phyloP scores from a whole-genome alignment of 768 basidiomycete species.

The Pleurotus eryngii region DNA sequence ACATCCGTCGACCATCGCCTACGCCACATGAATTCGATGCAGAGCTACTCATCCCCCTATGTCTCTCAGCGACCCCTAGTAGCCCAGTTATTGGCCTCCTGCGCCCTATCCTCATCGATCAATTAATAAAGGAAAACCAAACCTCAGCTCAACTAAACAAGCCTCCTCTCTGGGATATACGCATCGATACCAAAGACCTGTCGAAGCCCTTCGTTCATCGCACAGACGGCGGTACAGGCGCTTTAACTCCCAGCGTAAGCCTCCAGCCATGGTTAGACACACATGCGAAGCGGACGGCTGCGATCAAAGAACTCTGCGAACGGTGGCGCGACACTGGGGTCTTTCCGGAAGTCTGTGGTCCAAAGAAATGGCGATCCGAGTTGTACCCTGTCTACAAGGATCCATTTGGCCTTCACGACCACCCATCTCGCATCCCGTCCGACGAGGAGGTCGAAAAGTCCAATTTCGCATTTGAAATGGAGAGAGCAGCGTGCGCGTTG shows the following conservation, averaged over 20 bases:
- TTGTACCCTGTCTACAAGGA: slow-evolving; percentile 73
- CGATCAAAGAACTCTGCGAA: slow-evolving; percentile 65
- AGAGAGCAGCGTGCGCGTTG: slow-evolving; percentile 82
- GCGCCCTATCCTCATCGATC: slow-evolving; percentile 51
- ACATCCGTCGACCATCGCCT: slow-evolving; percentile 27
- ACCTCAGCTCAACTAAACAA: slow-evolving; percentile 14
- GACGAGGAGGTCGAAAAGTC: slow-evolving; percentile 27
- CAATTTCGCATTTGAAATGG: slow-evolving; percentile 85
- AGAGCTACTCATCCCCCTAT: slow-evolving; percentile 53
- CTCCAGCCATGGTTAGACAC: slow-evolving; percentile 53
- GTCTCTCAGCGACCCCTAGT: slow-evolving; percentile 44
- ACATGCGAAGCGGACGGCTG: slow-evolving; percentile 54
- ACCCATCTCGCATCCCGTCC: slow-evolving; percentile 28
- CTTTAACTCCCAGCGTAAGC: slow-evolving; percentile 35
- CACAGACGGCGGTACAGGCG: slow-evolving; percentile 9
- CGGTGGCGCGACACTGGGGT: slow-evolving; percentile 68
- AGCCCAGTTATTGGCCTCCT: slow-evolving; percentile 63
- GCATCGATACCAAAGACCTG: slow-evolving; percentile 26
- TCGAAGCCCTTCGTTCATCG: slow-evolving; percentile 3
- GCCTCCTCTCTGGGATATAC: slow-evolving; percentile 14
- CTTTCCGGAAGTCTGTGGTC: slow-evolving; percentile 66
- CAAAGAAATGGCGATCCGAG: slow-evolving; percentile 83
- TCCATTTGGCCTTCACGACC: slow-evolving; percentile 60
- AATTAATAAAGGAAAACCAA: slow-evolving; percentile 50
- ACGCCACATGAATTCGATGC: slow-evolving; percentile 26